Base-by-base conservation (phyloP, 2,329 filamentous ascomycete genomes). In the Fusarium camptoceras region DNA sequence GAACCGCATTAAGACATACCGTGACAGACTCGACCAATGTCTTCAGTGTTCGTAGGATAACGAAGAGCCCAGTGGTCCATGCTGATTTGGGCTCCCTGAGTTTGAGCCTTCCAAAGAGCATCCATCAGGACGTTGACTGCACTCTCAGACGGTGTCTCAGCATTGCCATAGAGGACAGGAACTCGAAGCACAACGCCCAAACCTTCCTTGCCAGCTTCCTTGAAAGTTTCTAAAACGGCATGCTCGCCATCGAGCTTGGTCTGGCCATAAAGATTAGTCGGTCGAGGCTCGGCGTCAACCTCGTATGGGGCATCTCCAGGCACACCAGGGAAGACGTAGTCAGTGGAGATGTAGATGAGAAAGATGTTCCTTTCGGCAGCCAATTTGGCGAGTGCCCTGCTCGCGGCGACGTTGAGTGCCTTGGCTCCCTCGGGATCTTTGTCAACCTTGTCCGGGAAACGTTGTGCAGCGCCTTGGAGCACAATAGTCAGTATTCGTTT, bases 41-140 rank as follows among this genome's bases (percentile, higher is more conserved):
- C 94, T 77, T 94, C 91, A 0, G 94, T 97, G 77, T 96, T 96
- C 10, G 94, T 97, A 11, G 94, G 94, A 81, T 93, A 97, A 28
- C 94, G 87, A 53, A 92, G 82, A 2, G 92, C 90, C 89, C 93
- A 97, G 78, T 97, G 90, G 76, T 97, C 94, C 89, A 97, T 94
- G 76, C 88, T 90, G 42, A 94, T 84, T 59, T 85, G 86, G 3
- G 84, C 84, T 8, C 84, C 87, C 39, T 84, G 82, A 51, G 89
- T 87, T 77, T 94, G 92, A 0, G 89, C 87, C 78, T 92, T 92
- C 88, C 89, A 91, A 9, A 97, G 85, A 1, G 86, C 83, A 55
- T 95, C 92, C 81, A 97, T 87, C 49, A 98, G 84, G 1, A 90
- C 85, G 76, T 97, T 97, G 46, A 97, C 88, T 0, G 94, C 93